Base-by-base conservation (phyloP, 1,284 basidiomycete species). In the Rhodotorula sp. region DNA sequence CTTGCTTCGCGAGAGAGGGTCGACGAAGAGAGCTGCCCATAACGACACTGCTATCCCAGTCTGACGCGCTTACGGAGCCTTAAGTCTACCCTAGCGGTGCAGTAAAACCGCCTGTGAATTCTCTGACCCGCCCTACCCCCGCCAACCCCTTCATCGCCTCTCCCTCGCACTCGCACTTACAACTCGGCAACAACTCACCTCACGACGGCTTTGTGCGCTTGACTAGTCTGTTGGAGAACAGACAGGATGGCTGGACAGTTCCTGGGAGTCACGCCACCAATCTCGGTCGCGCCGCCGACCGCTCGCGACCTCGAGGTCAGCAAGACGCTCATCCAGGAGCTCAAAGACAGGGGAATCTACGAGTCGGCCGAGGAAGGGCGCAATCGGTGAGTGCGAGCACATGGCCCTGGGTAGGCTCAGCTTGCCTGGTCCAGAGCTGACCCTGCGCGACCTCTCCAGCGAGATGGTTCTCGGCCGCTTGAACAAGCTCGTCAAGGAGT, bases 391-490 rank as follows among this genome's bases (percentile, higher is more conserved):
- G 89, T 82, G 36, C 32, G 17, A 29, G n/a, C 53, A 3, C 51
- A 7, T n/a, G 15, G 32, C 22, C n/a, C 2, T 32, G n/a, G 22
- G 29, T 29, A 22, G 5, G 27, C 29, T 58, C 48, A 70, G 36
- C 30, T 3, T 8, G 36, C 7, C 11, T 29, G 49, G 24, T 29
- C 11, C 3, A 9, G 44, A 44, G 44, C 20, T 34, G 27, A 30
- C 39, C 10, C 29, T 54, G 19, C 36, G 65, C 46, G 34, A 6
- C 60, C 27, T 49, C 57, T 52, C 47, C 79, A 98, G 94, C 83
- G 95, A 99, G 83, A 86, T 90, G 71, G 92, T 98, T 27, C 85
- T 99, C 32, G 94, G 92, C 39, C 90, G 91, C 71, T 87, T 99
- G 58, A 89, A 92, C 67, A 87, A 89, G 66, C 85, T 97, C 56